Percentiles rank a stretch among this genome's conserved stretches.
Evolutionary conservation across 2,329 filamentous ascomycete genomes (phyloP).

Genomic region (Colletotrichum navitas): DNA sequence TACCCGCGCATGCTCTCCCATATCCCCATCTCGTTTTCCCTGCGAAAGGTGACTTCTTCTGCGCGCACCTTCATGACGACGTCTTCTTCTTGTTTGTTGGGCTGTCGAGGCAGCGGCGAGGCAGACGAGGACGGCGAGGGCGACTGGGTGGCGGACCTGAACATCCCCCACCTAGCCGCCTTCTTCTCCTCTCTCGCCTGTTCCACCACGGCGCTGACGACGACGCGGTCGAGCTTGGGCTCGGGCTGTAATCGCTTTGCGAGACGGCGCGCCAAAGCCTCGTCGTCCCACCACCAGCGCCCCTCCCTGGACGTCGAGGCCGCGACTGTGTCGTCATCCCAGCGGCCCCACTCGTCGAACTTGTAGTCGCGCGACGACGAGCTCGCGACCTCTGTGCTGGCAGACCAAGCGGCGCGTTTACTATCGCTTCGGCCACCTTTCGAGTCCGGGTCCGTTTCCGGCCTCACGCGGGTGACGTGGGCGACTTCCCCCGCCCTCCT

Average conservation of each 20-base stretch:
- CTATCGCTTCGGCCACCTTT: slow-evolving; percentile 2
- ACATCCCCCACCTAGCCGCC: slow-evolving; percentile 50
- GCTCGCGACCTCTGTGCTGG: neutral
- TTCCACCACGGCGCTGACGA: slow-evolving; percentile 49
- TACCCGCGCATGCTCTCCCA: slow-evolving; percentile 65
- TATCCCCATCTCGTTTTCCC: slow-evolving; percentile 64
- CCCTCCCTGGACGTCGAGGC: neutral
- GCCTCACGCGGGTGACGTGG: slow-evolving; percentile 50
- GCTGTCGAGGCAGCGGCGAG: neutral
- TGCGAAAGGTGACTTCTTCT: slow-evolving; percentile 64
- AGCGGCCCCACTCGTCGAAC: slow-evolving; percentile 63
- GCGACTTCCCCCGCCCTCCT: slow-evolving; percentile 49
- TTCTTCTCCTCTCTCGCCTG: slow-evolving; percentile 52
- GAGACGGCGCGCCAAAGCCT: slow-evolving; percentile 59
- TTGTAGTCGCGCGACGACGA: slow-evolving; percentile 41
- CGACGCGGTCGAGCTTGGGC: slow-evolving; percentile 45
- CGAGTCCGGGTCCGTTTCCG: slow-evolving; percentile 4
- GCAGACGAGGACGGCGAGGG: slow-evolving; percentile 26
- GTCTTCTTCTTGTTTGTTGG: slow-evolving; percentile 38
- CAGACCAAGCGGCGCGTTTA: slow-evolving; percentile 29
- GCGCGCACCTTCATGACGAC: slow-evolving; percentile 58
- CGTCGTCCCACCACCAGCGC: slow-evolving; percentile 60
- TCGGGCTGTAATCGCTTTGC: slow-evolving; percentile 56
- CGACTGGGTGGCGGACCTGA: slow-evolving; percentile 45
- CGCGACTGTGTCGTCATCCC: neutral